Evolutionary conservation across 2,329 filamentous ascomycete genomes (phyloP), one percentile per base, ranked within the genome.

Genomic region (Mycocentrospora acerina): DNA sequence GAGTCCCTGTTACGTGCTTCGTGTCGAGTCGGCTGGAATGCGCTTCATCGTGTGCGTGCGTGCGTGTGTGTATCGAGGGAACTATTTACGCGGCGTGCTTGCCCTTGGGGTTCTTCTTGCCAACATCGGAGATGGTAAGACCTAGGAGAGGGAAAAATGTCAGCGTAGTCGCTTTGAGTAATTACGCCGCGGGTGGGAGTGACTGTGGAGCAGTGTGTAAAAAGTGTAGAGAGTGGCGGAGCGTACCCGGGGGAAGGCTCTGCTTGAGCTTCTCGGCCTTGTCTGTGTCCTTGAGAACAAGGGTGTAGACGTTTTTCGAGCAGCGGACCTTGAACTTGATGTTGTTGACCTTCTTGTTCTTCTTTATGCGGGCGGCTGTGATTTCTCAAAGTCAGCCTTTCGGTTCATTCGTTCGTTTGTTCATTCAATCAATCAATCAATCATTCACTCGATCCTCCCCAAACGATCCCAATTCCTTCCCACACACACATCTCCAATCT

Each of bases 251-350:
- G 68, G 93, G 94, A 57, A 98, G 82, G 73, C 84, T 90, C 83
- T 97, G 91, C 90, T 96, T 97, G 64, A 98, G 85, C 88, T 98
- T 98, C 81, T 97, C 93, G 76, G 91, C 94, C 88, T 97, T 97
- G 73, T 96, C 93, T 70, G 83, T 82, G 79, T 98, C 93, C 85
- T 95, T 96, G 68, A 98, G 85, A 72, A 95, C 88, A 66, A 98
- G 85, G 64, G 93, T 96, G 87, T 98, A 98, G 64, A 98, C 81
- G 81, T 93, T 85, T 70, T 85, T 83, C 73, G 88, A 81, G 86
- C 93, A 97, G 76, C 93, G 89, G 82, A 98, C 91, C 89, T 98
- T 98, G 90, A 98, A 97, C 87, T 98, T 98, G 85, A 93, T 90
- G 81, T 91, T 85, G 73, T 85, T 82, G 70, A 79, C 78, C 78